Percentiles rank a stretch among this genome's conserved stretches.
Evolutionary conservation across 108 stramenopile species (phyloP).

Genomic region (Craspedostauros australis): DNA sequence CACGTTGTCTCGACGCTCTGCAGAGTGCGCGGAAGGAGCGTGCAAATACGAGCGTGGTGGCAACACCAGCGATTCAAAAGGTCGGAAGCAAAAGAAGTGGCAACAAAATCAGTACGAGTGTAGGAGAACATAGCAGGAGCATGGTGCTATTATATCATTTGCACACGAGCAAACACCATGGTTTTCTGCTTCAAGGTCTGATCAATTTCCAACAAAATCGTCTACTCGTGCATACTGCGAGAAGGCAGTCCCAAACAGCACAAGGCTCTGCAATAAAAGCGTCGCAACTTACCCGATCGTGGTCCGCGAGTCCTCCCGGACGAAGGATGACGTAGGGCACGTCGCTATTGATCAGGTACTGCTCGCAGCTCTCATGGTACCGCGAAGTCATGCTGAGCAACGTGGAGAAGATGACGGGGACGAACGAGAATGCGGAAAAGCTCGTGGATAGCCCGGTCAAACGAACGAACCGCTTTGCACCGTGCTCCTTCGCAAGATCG

Average conservation of each 20-base stretch:
- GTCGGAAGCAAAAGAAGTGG: too few relatives aligned
- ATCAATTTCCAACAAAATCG: too few relatives aligned
- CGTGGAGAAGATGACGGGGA: conserved; percentile 10
- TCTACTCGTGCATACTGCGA: too few relatives aligned
- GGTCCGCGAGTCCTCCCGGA: conserved; percentile 9
- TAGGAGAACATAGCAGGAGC: too few relatives aligned
- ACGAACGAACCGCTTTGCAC: conserved; percentile 6
- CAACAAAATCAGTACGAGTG: too few relatives aligned
- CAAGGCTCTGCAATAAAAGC: background rate
- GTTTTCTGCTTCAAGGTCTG: too few relatives aligned
- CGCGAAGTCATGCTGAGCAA: conserved; percentile 7
- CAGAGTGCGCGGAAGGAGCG: background rate
- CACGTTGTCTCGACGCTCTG: conserved; percentile 1
- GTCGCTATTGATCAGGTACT: background rate
- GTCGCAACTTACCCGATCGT: background rate
- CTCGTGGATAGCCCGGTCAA: conserved; percentile 10
- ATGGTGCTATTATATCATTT: too few relatives aligned
- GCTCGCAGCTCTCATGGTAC: conserved; percentile 5
- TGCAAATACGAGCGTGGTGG: too few relatives aligned
- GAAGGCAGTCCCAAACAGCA: background rate
- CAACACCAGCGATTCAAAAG: too few relatives aligned
- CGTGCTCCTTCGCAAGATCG: conserved; percentile 12
- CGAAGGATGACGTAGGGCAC: conserved; percentile 2
- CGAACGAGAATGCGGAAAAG: conserved; percentile 4
- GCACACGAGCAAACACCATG: too few relatives aligned